phyloP scores from a whole-genome alignment of 179 eudicot species.

The Spinacia oleracea region DNA sequence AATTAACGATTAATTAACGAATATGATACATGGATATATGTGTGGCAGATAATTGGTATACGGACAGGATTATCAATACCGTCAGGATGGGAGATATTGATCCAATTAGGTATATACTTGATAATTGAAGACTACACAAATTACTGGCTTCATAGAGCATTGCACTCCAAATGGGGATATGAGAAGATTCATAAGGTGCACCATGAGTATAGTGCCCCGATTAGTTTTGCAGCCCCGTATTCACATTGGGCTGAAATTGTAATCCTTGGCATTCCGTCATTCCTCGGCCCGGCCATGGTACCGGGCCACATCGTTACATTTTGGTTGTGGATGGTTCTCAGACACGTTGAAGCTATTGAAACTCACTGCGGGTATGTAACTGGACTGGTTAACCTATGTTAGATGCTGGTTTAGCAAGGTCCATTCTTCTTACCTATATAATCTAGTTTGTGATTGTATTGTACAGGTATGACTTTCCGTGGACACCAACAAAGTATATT shows the following conservation, averaged over 20 bases:
- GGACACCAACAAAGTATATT: slow-evolving; percentile 78
- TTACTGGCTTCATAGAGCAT: slow-evolving; percentile 81
- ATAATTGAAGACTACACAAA: slow-evolving; percentile 79
- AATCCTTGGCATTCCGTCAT: slow-evolving; percentile 86
- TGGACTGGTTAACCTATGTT: too few species aligned
- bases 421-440: too few species aligned
- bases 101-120: slow-evolving; percentile 70
- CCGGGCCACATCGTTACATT: slow-evolving; percentile 94
- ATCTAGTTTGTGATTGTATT: too few species aligned
- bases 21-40: too few species aligned
- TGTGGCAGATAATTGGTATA: slow-evolving; percentile 65
- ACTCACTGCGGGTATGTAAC: slow-evolving; percentile 99
- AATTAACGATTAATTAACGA: too few species aligned
- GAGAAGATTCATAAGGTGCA: slow-evolving; percentile 89
- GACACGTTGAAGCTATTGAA: slow-evolving; percentile 95
- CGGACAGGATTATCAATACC: slow-evolving; percentile 83
- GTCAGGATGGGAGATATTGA: slow-evolving; percentile 61
- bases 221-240: slow-evolving; percentile 83
- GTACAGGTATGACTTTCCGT: slow-evolving; percentile 92
- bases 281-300: slow-evolving; percentile 82
- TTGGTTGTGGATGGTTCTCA: slow-evolving; percentile 88
- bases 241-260: slow-evolving; percentile 94
- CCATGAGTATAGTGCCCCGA: slow-evolving; percentile 90
- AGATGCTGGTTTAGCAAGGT: too few species aligned
- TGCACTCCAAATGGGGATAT: slow-evolving; percentile 85